These are phyloP conservation scores for Ciborinia camelliae DNA, from an alignment of 2,329 filamentous ascomycete genomes.

Conservation along the genomic window DNA sequence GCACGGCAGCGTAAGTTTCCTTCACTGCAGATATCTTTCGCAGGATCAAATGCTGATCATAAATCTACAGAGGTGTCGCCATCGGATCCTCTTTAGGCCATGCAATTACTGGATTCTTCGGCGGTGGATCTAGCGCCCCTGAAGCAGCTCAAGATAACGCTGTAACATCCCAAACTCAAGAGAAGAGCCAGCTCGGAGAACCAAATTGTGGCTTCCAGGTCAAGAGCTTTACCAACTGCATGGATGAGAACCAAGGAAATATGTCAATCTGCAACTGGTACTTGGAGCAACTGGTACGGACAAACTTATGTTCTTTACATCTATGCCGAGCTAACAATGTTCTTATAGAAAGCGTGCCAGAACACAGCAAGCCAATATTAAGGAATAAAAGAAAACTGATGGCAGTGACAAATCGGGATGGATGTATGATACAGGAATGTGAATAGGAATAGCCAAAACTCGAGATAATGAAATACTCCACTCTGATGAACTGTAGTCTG, in stretches of 20 bases:
- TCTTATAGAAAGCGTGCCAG: constrained; percentile 72
- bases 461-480: constrained; percentile 7
- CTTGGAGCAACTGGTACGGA: constrained; percentile 77
- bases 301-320: constrained; percentile 18
- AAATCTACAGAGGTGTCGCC: constrained; percentile 74
- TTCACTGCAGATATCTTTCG: neutral
- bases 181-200: constrained; percentile 52
- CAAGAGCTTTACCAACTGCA: constrained; percentile 86
- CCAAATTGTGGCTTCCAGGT: constrained; percentile 77
- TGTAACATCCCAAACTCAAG: constrained; percentile 51
- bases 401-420: neutral
- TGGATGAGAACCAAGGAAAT: constrained; percentile 92
- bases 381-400: neutral
- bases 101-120: constrained; percentile 85
- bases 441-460: constrained; percentile 1
- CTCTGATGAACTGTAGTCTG: neutral
- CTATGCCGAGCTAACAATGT: constrained; percentile 33
- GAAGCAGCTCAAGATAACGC: constrained; percentile 49
- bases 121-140: constrained; percentile 62
- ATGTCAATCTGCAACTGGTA: constrained; percentile 98
- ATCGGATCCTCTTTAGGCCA: constrained; percentile 94
- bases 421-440: constrained; percentile 16
- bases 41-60: neutral
- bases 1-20: constrained; percentile 87
- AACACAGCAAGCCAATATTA: constrained; percentile 54